Evolutionary conservation across 2,329 filamentous ascomycete species (phyloP).

Genomic region (Aspergillus japonicus): DNA sequence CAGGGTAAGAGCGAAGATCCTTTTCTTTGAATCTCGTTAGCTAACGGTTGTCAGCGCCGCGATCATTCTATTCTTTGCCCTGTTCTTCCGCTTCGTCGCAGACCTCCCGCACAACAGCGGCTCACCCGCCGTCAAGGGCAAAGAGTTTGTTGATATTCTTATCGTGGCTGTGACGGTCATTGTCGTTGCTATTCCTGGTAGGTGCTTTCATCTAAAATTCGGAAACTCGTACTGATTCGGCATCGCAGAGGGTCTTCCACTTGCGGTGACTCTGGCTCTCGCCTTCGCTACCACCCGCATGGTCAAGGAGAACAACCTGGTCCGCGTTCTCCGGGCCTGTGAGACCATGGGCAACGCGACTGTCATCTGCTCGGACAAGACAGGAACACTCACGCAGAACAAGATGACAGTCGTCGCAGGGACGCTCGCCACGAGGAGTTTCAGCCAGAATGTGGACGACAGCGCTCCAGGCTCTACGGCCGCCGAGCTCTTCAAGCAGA

Average conservation of each 20-base stretch:
- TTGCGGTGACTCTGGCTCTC: slow-evolving; percentile 74
- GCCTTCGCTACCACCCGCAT: slow-evolving; percentile 76
- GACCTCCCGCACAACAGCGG: slow-evolving; percentile 55
- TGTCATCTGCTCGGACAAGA: slow-evolving; percentile 79
- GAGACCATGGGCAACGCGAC: slow-evolving; percentile 81
- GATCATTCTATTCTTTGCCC: slow-evolving; percentile 77
- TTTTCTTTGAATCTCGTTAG: background rate
- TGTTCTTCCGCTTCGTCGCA: slow-evolving; percentile 82
- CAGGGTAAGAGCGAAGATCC: slow-evolving; percentile 47
- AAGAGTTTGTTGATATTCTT: slow-evolving; percentile 72
- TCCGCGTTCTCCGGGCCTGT: slow-evolving; percentile 72
- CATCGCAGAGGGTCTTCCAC: slow-evolving; percentile 63
- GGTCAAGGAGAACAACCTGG: slow-evolving; percentile 74
- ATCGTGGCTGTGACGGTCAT: slow-evolving; percentile 78
- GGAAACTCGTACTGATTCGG: slow-evolving; percentile 37
- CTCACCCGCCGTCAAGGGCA: slow-evolving; percentile 71
- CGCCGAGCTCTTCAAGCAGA: slow-evolving; percentile 31
- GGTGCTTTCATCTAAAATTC: slow-evolving; percentile 9
- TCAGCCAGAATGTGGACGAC: slow-evolving; percentile 45
- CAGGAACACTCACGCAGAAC: slow-evolving; percentile 71
- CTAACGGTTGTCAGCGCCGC: slow-evolving; percentile 50
- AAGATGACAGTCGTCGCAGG: slow-evolving; percentile 76
- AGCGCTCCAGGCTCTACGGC: slow-evolving; percentile 21
- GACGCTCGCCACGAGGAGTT: slow-evolving; percentile 61
- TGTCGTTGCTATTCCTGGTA: slow-evolving; percentile 69